Conservation (phyloP, 2,329 filamentous ascomycete species). For the Colletotrichum navitas region DNA sequence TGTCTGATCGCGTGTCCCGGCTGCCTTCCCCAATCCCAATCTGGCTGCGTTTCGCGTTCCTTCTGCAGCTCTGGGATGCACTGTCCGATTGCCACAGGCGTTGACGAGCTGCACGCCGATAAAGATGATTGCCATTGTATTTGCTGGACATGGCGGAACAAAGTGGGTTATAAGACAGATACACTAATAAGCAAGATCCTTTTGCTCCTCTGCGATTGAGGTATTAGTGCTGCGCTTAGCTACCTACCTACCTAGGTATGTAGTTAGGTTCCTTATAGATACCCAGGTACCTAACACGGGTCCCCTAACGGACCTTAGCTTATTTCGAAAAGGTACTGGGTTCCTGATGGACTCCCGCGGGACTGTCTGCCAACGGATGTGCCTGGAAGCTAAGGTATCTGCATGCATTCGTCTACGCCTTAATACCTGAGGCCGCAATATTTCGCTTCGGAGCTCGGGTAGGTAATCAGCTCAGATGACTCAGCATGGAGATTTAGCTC, state of each 20-base stretch:
- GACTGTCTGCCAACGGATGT: neutral
- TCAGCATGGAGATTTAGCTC: slow-evolving; percentile 17
- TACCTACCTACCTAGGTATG: no score
- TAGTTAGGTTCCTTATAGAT: neutral
- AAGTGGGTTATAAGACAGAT: slow-evolving; percentile 10
- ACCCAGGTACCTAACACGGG: no score
- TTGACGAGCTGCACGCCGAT: neutral
- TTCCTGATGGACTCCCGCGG: neutral
- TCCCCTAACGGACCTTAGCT: neutral
- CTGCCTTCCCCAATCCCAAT: slow-evolving; percentile 7
- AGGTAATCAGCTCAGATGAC: neutral
- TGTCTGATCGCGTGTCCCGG: slow-evolving; percentile 43
- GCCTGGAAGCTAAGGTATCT: slow-evolving; percentile 23
- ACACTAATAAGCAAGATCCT: neutral
- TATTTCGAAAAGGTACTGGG: neutral
- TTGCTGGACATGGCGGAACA: slow-evolving; percentile 5
- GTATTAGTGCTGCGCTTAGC: neutral
- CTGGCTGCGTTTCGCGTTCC: slow-evolving; percentile 22
- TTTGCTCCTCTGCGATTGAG: neutral
- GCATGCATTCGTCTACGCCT: slow-evolving; percentile 13
- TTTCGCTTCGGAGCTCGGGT: slow-evolving; percentile 29
- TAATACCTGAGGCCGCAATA: slow-evolving; percentile 30
- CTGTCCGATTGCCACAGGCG: neutral
- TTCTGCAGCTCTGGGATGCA: neutral
- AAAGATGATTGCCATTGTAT: neutral